Evolutionary conservation across 495 filamentous ascomycete genomes (phyloP).

Genomic region (Aspergillus ellipticus): DNA sequence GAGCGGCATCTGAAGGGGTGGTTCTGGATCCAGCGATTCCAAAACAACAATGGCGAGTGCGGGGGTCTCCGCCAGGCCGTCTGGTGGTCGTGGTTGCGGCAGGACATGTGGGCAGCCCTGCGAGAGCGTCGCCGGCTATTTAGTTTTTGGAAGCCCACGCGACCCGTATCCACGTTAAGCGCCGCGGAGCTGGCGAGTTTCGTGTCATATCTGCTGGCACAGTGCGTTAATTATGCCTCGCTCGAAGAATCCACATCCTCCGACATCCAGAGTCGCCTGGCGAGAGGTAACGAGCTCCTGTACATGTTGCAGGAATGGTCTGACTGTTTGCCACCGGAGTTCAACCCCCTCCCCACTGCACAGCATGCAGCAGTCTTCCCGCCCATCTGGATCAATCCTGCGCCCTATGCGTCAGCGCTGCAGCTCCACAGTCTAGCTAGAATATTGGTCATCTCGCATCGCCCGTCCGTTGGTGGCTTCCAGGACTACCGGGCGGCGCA

Average conservation of each 20-base stretch:
- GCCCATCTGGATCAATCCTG: constrained; percentile 30
- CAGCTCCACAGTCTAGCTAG: constrained; percentile 29
- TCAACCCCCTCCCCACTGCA: constrained; percentile 17
- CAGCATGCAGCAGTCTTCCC: constrained; percentile 18
- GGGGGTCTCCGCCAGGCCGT: constrained; percentile 26
- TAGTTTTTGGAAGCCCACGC: constrained; percentile 22
- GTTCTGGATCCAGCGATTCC: constrained; percentile 27
- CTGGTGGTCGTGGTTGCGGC: constrained; percentile 33
- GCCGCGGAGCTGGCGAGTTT: constrained; percentile 10
- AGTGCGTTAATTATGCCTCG: constrained; percentile 18
- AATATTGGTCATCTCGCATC: constrained; percentile 25
- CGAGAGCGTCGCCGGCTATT: constrained; percentile 27
- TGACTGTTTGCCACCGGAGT: constrained; percentile 23
- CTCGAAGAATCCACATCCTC: constrained; percentile 10
- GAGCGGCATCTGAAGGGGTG: constrained; percentile 28
- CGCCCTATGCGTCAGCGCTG: constrained; percentile 23
- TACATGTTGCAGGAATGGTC: constrained; percentile 28
- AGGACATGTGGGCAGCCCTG: constrained; percentile 28
- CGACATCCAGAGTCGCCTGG: constrained; percentile 12
- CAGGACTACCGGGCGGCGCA: constrained; percentile 21
- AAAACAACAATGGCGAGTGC: constrained; percentile 24
- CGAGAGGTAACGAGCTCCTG: constrained; percentile 18
- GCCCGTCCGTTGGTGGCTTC: constrained; percentile 23
- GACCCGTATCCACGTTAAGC: constrained; percentile 11
- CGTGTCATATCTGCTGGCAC: constrained; percentile 11